These are phyloP conservation scores for Sophora flavescens DNA, from an alignment of 306 rosid genomes.

Conservation along the genomic window DNA sequence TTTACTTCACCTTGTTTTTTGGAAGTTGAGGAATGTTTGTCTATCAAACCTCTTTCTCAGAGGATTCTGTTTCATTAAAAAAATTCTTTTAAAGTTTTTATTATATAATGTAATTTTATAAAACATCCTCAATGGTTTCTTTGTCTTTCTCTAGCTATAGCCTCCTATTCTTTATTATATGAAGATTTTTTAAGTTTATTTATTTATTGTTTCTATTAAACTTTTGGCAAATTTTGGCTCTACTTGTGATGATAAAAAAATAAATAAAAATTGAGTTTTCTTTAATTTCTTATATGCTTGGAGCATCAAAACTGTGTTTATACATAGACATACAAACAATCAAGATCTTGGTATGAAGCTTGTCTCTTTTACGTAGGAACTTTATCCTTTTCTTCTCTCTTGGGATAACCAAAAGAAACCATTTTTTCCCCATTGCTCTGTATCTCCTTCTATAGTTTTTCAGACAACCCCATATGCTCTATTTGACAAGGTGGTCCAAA, in stretches of 20 bases:
- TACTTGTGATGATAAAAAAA: too few relatives aligned
- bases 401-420: conserved; percentile 81
- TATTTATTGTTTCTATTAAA: conserved; percentile 13
- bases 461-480: conserved; percentile 65
- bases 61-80: conserved; percentile 49
- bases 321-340: conserved; percentile 40
- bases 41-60: conserved; percentile 47
- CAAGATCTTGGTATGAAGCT: conserved; percentile 45
- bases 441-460: conserved; percentile 43
- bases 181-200: not conserved
- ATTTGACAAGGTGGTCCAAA: conserved; percentile 70
- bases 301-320: conserved; percentile 38
- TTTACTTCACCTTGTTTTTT: conserved; percentile 52
- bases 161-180: conserved; percentile 30
- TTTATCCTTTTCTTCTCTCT: conserved; percentile 81
- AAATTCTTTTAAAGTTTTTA: not conserved
- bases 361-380: conserved; percentile 52
- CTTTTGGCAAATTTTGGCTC: too few relatives aligned
- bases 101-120: not conserved
- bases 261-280: too few relatives aligned
- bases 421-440: conserved; percentile 43
- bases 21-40: conserved; percentile 57
- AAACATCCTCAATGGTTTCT: conserved; percentile 42
- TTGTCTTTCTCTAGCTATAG: conserved; percentile 59
- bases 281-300: conserved; percentile 25